Percentiles rank a stretch among this genome's conserved stretches.
Conservation (phyloP, 345 rosid genomes). For the Nephelium lappaceum region DNA sequence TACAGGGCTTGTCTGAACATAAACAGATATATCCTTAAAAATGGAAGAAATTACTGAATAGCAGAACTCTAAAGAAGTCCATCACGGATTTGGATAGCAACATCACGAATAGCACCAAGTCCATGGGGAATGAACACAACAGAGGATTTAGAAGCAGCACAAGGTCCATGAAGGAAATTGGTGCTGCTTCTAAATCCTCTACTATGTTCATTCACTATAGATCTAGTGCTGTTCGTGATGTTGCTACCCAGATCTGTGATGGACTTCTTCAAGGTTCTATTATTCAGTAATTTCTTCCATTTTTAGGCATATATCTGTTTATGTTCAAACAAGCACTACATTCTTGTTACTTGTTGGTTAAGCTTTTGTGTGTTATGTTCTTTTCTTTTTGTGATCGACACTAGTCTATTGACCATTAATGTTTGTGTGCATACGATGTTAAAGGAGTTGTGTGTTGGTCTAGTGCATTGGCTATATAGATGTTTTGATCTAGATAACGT, state of each 20-base stretch:
- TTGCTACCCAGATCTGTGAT: conserved; percentile 43
- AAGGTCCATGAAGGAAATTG: conserved; percentile 44
- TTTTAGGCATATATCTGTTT: conserved; percentile 2
- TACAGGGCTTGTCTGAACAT: too few species aligned
- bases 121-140: too few species aligned
- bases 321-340: background rate
- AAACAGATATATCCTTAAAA: too few species aligned
- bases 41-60: too few species aligned
- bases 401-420: background rate
- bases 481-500: background rate
- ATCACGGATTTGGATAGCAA: too few species aligned
- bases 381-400: background rate
- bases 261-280: conserved; percentile 39
- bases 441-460: background rate
- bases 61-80: too few species aligned
- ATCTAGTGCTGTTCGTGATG: conserved; percentile 44
- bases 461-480: background rate
- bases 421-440: background rate
- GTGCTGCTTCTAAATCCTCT: conserved; percentile 40
- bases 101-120: too few species aligned
- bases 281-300: conserved; percentile 15
- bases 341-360: background rate
- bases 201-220: conserved; percentile 44
- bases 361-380: background rate
- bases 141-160: too few species aligned